Conservation (phyloP, 2,329 filamentous ascomycete genomes). For the Aureobasidium mangrovei region DNA sequence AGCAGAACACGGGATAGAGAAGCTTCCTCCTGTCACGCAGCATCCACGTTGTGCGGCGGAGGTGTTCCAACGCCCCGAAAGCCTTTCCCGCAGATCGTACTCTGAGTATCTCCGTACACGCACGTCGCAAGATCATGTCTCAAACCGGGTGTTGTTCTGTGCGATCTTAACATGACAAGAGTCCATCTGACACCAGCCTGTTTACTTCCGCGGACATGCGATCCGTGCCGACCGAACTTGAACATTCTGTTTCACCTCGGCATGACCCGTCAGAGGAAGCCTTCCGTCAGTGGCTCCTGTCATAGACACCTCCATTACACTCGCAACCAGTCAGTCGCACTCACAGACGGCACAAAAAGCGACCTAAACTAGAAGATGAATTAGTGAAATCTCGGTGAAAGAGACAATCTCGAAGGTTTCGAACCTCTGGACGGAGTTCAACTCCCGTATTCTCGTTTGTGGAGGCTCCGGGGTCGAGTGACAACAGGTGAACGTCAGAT, state of each 20-base stretch:
- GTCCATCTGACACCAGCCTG: not conserved
- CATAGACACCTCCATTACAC: not conserved
- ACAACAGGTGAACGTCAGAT: not conserved
- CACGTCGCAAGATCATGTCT: too few species aligned
- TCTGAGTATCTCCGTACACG: too few species aligned
- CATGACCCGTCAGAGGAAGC: not conserved
- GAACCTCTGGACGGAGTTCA: not conserved
- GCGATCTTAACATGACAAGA: not conserved
- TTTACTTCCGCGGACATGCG: not conserved
- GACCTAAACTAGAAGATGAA: too few species aligned
- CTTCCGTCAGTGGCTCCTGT: slow-evolving; percentile 9
- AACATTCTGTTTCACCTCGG: not conserved
- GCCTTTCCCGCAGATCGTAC: not conserved
- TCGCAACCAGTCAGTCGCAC: not conserved
- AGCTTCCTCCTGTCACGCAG: not conserved
- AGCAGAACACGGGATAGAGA: not conserved
- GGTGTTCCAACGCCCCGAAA: not conserved
- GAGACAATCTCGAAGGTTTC: too few species aligned
- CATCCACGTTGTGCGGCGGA: not conserved
- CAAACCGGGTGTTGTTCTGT: too few species aligned
- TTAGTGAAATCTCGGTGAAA: too few species aligned
- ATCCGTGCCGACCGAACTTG: not conserved
- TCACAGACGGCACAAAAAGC: not conserved
- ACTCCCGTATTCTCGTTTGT: not conserved
- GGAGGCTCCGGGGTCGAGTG: not conserved